These are phyloP conservation scores for Capsella bursapastoris DNA, from an alignment of 345 rosid genomes.

Conservation along the genomic window DNA sequence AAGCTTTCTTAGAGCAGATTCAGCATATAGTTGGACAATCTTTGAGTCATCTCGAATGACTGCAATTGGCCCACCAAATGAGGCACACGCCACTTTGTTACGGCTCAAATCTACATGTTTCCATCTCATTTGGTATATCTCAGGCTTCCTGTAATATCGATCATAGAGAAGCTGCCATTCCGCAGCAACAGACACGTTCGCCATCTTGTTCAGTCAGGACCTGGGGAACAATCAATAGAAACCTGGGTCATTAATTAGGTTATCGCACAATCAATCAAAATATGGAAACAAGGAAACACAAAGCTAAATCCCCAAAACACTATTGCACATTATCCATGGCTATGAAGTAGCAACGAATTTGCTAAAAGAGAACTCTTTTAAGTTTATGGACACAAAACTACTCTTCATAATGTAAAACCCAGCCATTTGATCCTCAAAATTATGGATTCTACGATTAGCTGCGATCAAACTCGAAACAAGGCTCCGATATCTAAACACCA, in stretches of 20 bases:
- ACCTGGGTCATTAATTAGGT: not conserved
- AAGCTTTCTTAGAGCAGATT: constrained; percentile 94
- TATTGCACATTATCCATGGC: not conserved
- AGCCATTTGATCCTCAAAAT: not conserved
- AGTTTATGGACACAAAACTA: not conserved
- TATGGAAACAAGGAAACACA: not conserved
- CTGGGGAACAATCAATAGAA: not conserved
- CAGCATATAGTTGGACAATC: constrained; percentile 96
- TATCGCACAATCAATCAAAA: constrained; percentile 6
- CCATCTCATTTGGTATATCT: constrained; percentile 88
- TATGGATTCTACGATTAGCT: not conserved
- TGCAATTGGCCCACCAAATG: constrained; percentile 93
- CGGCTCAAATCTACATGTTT: constrained; percentile 82
- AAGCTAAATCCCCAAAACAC: not conserved
- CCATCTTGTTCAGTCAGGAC: constrained; percentile 50
- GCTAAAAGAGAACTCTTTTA: constrained; percentile 3
- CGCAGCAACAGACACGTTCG: constrained; percentile 92
- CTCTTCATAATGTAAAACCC: not conserved
- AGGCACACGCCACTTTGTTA: constrained; percentile 93
- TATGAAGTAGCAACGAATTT: not conserved
- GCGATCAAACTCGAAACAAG: constrained; percentile 2
- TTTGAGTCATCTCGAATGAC: constrained; percentile 96
- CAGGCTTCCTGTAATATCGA: constrained; percentile 88
- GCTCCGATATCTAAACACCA: not conserved
- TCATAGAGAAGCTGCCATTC: constrained; percentile 96